phyloP scores from a whole-genome alignment of 306 rosid genomes.

The Begonia fuchsioides region DNA sequence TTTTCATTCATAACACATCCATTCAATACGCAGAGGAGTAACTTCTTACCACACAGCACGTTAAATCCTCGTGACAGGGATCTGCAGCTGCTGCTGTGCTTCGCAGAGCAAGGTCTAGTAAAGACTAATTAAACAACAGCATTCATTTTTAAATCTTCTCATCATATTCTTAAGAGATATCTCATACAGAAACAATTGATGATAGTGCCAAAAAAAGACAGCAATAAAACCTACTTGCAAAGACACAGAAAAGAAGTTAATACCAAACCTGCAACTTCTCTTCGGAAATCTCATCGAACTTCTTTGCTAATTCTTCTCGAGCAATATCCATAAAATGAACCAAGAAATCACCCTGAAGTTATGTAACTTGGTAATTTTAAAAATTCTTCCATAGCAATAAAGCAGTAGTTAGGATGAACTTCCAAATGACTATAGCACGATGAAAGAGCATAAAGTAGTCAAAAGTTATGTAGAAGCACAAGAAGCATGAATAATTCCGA shows the following conservation, averaged over 20 bases:
- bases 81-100: conserved; percentile 92
- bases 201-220: too few relatives aligned
- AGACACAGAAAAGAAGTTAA: conserved; percentile 10
- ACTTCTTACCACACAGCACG: conserved; percentile 77
- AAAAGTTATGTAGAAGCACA: too few relatives aligned
- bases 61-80: conserved; percentile 88
- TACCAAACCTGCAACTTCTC: conserved; percentile 86
- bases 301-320: conserved; percentile 72
- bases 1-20: conserved; percentile 3
- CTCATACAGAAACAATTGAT: too few relatives aligned
- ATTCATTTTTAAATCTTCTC: neutral
- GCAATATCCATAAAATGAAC: conserved; percentile 99
- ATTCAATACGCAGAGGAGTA: conserved; percentile 12
- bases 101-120: conserved; percentile 93
- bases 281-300: conserved; percentile 87
- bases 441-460: neutral
- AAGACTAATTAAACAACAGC: conserved; percentile 39
- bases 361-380: conserved; percentile 9
- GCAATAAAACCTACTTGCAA: neutral
- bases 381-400: conserved; percentile 1
- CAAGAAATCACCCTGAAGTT: conserved; percentile 85
- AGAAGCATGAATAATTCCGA: too few relatives aligned
- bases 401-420: conserved; percentile 6
- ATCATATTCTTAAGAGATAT: neutral
- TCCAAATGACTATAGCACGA: neutral